Evolutionary conservation across 495 filamentous ascomycete species (phyloP).

Genomic region (Penicillium diatomitis): DNA sequence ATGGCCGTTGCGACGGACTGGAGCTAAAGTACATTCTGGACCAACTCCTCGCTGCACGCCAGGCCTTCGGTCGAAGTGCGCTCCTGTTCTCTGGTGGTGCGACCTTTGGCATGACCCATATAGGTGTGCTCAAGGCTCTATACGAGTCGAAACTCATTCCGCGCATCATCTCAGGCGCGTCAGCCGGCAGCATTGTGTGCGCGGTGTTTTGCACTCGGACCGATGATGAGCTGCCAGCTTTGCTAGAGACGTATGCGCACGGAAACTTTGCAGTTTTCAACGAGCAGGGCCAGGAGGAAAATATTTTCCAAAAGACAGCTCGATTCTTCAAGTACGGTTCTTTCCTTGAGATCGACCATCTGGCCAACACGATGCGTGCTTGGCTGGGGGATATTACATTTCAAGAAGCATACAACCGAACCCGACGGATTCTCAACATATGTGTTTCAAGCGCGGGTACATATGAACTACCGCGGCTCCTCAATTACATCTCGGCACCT

Average conservation of each 20-base stretch:
- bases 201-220: constrained; percentile 75
- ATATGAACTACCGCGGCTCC: constrained; percentile 74
- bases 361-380: constrained; percentile 69
- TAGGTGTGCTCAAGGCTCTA: constrained; percentile 85
- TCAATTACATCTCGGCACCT: constrained; percentile 89
- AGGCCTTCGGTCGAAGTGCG: constrained; percentile 83
- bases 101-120: constrained; percentile 93
- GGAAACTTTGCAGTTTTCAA: constrained; percentile 82
- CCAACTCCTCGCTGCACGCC: constrained; percentile 64
- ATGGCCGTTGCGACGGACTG: constrained; percentile 42
- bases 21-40: constrained; percentile 63
- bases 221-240: constrained; percentile 71
- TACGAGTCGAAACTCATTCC: constrained; percentile 69
- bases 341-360: constrained; percentile 72
- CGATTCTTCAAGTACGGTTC: constrained; percentile 73
- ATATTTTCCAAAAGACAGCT: constrained; percentile 57
- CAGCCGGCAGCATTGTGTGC: constrained; percentile 89
- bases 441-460: constrained; percentile 79
- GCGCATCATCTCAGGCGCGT: constrained; percentile 87
- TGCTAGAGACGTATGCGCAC: constrained; percentile 65
- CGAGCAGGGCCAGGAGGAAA: constrained; percentile 58
- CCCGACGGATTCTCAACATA: constrained; percentile 83
- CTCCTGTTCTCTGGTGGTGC: constrained; percentile 82
- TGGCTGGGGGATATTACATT: constrained; percentile 86
- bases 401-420: constrained; percentile 90